phyloP scores from a whole-genome alignment of 805 yeast species.

The Wickerhamiella sorbophila region DNA sequence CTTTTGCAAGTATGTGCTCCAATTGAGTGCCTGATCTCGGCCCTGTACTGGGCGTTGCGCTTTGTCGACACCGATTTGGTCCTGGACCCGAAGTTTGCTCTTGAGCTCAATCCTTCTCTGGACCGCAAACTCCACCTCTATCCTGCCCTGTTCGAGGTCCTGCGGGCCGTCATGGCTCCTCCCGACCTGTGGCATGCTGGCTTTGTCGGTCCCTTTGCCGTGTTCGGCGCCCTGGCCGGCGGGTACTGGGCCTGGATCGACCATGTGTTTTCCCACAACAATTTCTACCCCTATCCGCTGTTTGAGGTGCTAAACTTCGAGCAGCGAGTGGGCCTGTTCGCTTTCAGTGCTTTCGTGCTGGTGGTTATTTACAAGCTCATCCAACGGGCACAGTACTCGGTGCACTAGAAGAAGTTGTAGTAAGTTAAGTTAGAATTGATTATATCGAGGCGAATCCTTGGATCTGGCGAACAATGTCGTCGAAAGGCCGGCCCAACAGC shows the following conservation, averaged over 20 bases:
- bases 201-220: slow-evolving; percentile 10
- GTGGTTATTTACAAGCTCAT: slow-evolving; percentile 13
- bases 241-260: slow-evolving; percentile 26
- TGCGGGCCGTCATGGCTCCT: slow-evolving; percentile 19
- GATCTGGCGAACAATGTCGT: slow-evolving; percentile 3
- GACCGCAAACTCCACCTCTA: slow-evolving; percentile 22
- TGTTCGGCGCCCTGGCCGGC: slow-evolving; percentile 14
- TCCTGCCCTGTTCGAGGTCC: slow-evolving; percentile 20
- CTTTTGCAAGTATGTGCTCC: slow-evolving; percentile 22
- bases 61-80: slow-evolving; percentile 19
- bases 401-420: not conserved
- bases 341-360: slow-evolving; percentile 14
- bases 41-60: slow-evolving; percentile 24
- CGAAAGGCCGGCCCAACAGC: slow-evolving; percentile 13
- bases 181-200: slow-evolving; percentile 18
- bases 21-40: slow-evolving; percentile 21
- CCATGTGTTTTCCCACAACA: slow-evolving; percentile 18
- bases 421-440: not conserved
- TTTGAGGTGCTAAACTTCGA: slow-evolving; percentile 14
- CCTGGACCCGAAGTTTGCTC: slow-evolving; percentile 18
- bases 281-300: slow-evolving; percentile 25
- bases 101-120: slow-evolving; percentile 16
- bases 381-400: slow-evolving; percentile 13
- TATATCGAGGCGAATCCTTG: slow-evolving; percentile 4
- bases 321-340: slow-evolving; percentile 17